These are phyloP conservation scores for Penicillium palitans DNA, from an alignment of 2,329 filamentous ascomycete genomes.

Conservation along the genomic window DNA sequence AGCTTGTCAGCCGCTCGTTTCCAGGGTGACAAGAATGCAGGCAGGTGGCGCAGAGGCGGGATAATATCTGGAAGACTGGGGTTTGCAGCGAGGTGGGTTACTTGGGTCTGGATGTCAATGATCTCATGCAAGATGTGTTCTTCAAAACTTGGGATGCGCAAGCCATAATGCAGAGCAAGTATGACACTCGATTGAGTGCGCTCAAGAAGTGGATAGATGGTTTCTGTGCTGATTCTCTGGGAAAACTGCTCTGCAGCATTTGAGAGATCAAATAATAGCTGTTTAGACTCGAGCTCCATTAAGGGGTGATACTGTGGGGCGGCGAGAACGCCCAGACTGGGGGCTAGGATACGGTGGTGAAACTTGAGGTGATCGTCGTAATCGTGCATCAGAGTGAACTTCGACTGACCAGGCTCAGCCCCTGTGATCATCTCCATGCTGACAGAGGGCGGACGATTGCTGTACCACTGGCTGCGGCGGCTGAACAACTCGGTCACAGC, in stretches of 20 bases:
- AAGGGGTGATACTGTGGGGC: constrained; percentile 51
- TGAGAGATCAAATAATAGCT: constrained; percentile 48
- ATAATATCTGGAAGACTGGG: constrained; percentile 51
- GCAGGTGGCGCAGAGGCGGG: constrained; percentile 47
- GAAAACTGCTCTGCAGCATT: constrained; percentile 14
- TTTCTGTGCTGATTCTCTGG: constrained; percentile 18
- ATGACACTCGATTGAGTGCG: constrained; percentile 55
- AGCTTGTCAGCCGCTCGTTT: constrained; percentile 33
- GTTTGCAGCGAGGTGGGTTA: constrained; percentile 50
- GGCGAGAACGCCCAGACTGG: constrained; percentile 51
- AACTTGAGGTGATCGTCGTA: constrained; percentile 54
- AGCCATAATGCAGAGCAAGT: constrained; percentile 54
- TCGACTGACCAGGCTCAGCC: constrained; percentile 21
- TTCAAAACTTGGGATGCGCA: constrained; percentile 47
- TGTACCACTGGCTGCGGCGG: constrained; percentile 44
- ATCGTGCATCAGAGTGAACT: constrained; percentile 48
- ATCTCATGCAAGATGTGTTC: constrained; percentile 51
- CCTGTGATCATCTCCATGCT: constrained; percentile 43
- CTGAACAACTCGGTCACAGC: constrained; percentile 44
- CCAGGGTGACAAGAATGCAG: constrained; percentile 50
- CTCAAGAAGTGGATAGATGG: constrained; percentile 53
- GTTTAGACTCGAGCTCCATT: constrained; percentile 52
- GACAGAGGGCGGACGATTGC: constrained; percentile 41
- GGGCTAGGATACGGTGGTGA: constrained; percentile 48
- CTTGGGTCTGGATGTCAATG: constrained; percentile 49